phyloP scores from a whole-genome alignment of 148 eudicot species.

The Bassia scoparia region DNA sequence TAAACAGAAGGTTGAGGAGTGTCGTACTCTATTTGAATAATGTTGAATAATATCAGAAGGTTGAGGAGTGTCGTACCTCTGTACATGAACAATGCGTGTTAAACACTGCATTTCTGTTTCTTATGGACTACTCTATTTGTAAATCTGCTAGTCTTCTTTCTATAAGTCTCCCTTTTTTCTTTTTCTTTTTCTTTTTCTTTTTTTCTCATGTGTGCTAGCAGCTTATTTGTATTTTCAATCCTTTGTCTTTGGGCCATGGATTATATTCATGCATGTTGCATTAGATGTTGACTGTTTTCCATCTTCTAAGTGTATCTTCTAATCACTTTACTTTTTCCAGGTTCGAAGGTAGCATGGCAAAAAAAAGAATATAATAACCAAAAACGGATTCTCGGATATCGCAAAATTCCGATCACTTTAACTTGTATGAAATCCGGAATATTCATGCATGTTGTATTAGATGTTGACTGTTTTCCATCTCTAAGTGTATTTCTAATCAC shows the following conservation, averaged over 20 bases:
- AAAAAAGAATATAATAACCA: too few relatives aligned
- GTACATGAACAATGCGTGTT: background rate
- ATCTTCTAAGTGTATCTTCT: conserved; percentile 1
- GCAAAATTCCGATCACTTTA: too few relatives aligned
- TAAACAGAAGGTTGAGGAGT: too few relatives aligned
- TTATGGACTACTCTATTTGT: background rate
- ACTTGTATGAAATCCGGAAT: too few relatives aligned
- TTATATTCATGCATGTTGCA: background rate
- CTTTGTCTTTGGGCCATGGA: background rate
- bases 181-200: background rate
- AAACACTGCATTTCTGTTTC: background rate
- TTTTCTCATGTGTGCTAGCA: too few relatives aligned
- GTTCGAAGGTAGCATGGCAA: too few relatives aligned
- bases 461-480: too few relatives aligned
- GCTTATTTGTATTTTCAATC: background rate
- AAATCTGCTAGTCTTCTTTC: background rate
- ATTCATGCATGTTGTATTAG: too few relatives aligned
- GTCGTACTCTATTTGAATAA: too few relatives aligned
- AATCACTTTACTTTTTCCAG: too few relatives aligned
- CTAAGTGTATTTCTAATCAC: too few relatives aligned
- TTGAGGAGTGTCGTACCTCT: background rate
- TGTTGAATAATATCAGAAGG: background rate
- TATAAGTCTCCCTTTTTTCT: background rate
- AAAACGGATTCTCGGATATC: too few relatives aligned
- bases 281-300: background rate